phyloP scores from a whole-genome alignment of 1,284 basidiomycete species.

The Apiotrichum montevideense region DNA sequence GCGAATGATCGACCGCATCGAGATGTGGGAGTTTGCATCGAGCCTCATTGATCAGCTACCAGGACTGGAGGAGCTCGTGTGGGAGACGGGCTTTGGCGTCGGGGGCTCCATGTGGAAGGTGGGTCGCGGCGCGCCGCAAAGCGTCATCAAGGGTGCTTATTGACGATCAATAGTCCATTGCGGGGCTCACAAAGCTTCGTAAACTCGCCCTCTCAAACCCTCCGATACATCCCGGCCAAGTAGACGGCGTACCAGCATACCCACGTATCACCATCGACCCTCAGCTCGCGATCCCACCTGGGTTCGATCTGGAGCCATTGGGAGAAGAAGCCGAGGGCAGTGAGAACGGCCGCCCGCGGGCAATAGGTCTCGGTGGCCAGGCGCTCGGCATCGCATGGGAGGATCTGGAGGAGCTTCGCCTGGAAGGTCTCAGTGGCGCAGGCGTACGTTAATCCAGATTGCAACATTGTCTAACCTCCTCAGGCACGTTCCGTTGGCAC shows the following conservation, averaged over 20 bases:
- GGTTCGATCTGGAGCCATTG: background rate
- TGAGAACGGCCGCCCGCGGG: background rate
- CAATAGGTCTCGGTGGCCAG: conserved; percentile 7
- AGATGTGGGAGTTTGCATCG: conserved; percentile 12
- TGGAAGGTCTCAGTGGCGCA: conserved; percentile 6
- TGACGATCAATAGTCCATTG: conserved; percentile 6
- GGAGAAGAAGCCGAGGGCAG: background rate
- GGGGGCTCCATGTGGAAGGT: conserved; percentile 12
- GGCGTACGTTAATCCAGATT: conserved; percentile 17
- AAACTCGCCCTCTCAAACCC: conserved; percentile 6
- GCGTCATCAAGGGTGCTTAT: too few species aligned
- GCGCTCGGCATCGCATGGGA: conserved; percentile 28
- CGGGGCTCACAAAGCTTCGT: background rate
- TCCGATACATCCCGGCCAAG: conserved; percentile 4
- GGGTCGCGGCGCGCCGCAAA: background rate
- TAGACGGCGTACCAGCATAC: background rate
- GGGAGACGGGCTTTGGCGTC: conserved; percentile 18
- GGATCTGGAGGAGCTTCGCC: conserved; percentile 18
- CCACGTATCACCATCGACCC: conserved; percentile 11
- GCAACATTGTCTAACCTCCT: too few species aligned
- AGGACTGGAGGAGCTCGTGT: conserved; percentile 8
- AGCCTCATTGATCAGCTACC: conserved; percentile 8
- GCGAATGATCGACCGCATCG: conserved; percentile 7
- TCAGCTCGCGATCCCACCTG: conserved; percentile 1
- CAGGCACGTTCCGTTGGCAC: conserved; percentile 23